phyloP scores from a whole-genome alignment of 2,329 filamentous ascomycete species.

The Beauveria brongniartii region DNA sequence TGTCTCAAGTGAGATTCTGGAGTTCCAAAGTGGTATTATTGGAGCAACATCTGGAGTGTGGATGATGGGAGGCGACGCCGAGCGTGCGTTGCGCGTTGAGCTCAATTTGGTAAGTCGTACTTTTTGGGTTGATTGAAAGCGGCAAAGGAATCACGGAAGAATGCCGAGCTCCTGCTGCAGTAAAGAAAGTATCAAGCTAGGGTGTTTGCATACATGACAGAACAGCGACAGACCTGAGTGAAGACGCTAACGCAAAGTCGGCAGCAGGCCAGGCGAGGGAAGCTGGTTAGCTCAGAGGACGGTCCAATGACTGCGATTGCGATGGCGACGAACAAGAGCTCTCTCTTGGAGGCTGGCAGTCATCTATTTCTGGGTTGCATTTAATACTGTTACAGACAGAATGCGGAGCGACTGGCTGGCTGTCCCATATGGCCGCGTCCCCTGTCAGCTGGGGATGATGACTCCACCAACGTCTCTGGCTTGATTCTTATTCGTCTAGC shows the following conservation, averaged over 20 bases:
- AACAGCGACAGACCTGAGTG: background rate
- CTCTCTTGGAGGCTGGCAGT: background rate
- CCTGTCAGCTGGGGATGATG: slow-evolving; percentile 3
- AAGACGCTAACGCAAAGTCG: background rate
- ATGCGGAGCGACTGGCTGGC: background rate
- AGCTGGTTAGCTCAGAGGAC: background rate
- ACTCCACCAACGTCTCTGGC: background rate
- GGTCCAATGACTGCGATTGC: background rate
- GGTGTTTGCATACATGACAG: background rate
- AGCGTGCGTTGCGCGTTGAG: background rate
- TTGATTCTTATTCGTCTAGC: background rate
- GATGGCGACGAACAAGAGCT: background rate
- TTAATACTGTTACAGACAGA: background rate
- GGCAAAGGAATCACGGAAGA: background rate
- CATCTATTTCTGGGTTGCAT: slow-evolving; percentile 1
- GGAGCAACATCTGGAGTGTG: too few species aligned
- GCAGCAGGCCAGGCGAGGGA: background rate
- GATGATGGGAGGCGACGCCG: background rate
- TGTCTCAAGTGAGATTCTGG: too few species aligned
- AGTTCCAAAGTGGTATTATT: too few species aligned
- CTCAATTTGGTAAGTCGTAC: background rate
- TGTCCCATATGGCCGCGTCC: background rate
- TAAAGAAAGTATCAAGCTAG: background rate
- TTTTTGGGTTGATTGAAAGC: background rate
- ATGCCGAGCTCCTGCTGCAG: slow-evolving; percentile 1